Base-by-base conservation (phyloP, 306 rosid genomes). In the Dalbergia cultrata region DNA sequence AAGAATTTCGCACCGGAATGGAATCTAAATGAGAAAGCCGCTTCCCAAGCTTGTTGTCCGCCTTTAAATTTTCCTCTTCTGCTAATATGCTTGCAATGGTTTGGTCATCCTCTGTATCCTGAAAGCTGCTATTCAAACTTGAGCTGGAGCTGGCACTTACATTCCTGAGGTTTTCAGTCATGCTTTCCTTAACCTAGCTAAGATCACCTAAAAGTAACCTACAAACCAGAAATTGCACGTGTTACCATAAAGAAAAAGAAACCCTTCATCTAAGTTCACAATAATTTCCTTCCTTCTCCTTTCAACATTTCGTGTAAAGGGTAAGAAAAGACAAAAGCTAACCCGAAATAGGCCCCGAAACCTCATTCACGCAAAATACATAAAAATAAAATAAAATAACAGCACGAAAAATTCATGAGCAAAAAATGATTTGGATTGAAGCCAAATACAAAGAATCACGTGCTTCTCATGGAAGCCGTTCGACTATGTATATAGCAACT, bases 71-170 rank as follows among this genome's bases (percentile, higher is more conserved):
- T 78, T 88, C 92, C 3, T 89, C 95, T 80, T 90, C 92, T 0
- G 90, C 99, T 69, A 93, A 89, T 74, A 93, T 86, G 56, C 80
- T 86, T 5, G 99, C 99, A 86, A 95, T 89, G 21, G 97, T 85
- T 54, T 84, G 97, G 33, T 95, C 99, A 87, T 95, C 98, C 88
- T 95, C 98, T 9, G 98, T 92, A 18, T 93, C 97, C 31, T 78
- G 94, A 21, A 85, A 65, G 82, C 93, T 89, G 81, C 97, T 90
- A 78, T 76, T 84, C 83, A 88, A 90, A 82, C 99, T 96, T 19
- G 99, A 95, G 88, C 97, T 95, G 3, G 99, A 95, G 76, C 99
- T 93, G n/a, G 85, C 93, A 86, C 98, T 93, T 75, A 81, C 86
- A 83, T 85, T 88, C 80, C 94, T 87, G 53, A 83, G 83, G 79